A percentile compares a stretch with the other conserved stretches of the same genome.
phyloP scores from a whole-genome alignment of 352 stramenopile species.

The Globisporangium megalacanthum region DNA sequence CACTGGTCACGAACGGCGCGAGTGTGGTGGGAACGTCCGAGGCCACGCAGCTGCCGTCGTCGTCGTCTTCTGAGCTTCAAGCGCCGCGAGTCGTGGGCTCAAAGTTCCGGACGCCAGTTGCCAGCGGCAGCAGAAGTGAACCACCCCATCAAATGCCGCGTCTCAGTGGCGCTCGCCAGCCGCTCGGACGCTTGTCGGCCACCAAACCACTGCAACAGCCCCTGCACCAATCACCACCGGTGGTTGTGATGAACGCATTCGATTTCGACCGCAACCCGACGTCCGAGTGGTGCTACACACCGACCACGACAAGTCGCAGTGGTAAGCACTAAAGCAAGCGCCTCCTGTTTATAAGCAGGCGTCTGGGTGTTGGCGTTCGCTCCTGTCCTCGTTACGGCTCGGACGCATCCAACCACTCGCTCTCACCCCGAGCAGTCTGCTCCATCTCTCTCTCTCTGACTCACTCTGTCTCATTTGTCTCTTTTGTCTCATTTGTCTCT shows the following conservation, averaged over 20 bases:
- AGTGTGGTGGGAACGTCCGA: neutral
- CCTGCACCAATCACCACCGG: neutral
- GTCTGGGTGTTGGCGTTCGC: too few relatives aligned
- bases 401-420: too few relatives aligned
- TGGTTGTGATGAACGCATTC: conserved; percentile 19
- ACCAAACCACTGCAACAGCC: conserved; percentile 1
- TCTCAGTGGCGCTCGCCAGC: conserved; percentile 17
- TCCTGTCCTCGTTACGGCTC: too few relatives aligned
- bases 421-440: too few relatives aligned
- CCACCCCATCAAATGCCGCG: conserved; percentile 8
- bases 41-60: neutral
- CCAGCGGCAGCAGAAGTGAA: conserved; percentile 4
- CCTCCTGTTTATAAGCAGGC: neutral
- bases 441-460: too few relatives aligned
- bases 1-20: conserved; percentile 18
- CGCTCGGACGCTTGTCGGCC: neutral
- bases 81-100: conserved; percentile 11
- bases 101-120: conserved; percentile 30
- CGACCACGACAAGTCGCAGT: conserved; percentile 33
- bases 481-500: too few relatives aligned
- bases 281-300: conserved; percentile 56
- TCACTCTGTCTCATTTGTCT: too few relatives aligned
- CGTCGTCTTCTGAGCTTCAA: neutral
- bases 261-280: conserved; percentile 56
- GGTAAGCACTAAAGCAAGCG: conserved; percentile 30